Evolutionary conservation across 495 filamentous ascomycete genomes (phyloP).

Genomic region (Lasiosphaeria miniovina): DNA sequence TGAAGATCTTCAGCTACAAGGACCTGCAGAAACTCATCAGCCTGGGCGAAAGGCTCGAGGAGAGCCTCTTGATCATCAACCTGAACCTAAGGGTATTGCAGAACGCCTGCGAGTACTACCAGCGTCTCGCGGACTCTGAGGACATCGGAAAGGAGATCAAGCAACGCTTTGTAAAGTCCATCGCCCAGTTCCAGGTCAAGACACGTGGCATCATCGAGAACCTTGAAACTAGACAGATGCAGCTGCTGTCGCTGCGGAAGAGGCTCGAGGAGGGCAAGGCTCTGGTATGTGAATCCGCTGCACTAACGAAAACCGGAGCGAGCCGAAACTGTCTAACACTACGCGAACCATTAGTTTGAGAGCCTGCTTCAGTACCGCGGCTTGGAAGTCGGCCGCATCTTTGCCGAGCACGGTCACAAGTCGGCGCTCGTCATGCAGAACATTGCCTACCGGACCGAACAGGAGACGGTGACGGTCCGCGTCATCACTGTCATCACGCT

Average conservation of each 20-base stretch:
- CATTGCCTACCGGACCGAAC: neutral
- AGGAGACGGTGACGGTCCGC: neutral
- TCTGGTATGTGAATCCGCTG: constrained; percentile 14
- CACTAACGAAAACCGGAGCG: neutral
- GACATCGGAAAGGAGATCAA: constrained; percentile 3
- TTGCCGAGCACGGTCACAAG: constrained; percentile 5
- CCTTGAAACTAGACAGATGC: constrained; percentile 13
- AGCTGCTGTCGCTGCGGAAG: constrained; percentile 10
- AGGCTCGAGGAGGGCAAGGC: constrained; percentile 17
- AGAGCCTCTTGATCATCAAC: constrained; percentile 30
- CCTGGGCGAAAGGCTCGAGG: constrained; percentile 35
- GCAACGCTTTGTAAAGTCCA: neutral
- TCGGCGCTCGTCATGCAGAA: constrained; percentile 15
- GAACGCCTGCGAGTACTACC: constrained; percentile 3
- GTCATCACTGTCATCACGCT: neutral
- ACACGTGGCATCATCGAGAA: constrained; percentile 9
- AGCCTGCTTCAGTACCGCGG: constrained; percentile 5
- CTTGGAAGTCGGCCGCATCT: constrained; percentile 5
- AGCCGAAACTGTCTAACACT: neutral
- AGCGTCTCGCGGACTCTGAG: neutral
- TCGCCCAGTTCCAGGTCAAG: constrained; percentile 9
- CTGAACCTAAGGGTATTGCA: constrained; percentile 30
- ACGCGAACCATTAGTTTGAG: constrained; percentile 3
- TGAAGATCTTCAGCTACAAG: constrained; percentile 28
- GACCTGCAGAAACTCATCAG: constrained; percentile 37